A percentile compares a stretch with the other conserved stretches of the same genome.
Conservation (phyloP, 257 asterid genomes). For the Lithospermum erythrorhizon region DNA sequence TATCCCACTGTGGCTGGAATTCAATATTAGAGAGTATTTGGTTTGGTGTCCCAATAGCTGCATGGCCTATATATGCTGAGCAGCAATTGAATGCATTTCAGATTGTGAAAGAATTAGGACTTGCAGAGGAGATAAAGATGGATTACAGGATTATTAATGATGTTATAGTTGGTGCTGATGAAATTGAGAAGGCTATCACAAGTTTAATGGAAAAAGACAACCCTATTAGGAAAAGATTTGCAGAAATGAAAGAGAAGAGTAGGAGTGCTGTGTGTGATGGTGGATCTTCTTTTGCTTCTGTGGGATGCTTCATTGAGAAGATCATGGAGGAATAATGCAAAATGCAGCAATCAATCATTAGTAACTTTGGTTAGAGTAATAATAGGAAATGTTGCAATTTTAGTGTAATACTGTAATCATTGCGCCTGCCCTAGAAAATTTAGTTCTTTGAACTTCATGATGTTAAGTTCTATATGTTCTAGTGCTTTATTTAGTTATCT, state of each 20-base stretch:
- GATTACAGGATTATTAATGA: conserved; percentile 7
- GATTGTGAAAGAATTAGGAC: conserved; percentile 15
- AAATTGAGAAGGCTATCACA: conserved; percentile 1
- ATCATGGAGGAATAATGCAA: background rate
- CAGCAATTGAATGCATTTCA: conserved; percentile 17
- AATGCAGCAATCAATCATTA: too few species aligned
- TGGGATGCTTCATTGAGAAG: conserved; percentile 2
- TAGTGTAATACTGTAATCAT: too few species aligned
- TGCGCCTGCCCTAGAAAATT: too few species aligned
- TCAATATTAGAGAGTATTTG: conserved; percentile 14
- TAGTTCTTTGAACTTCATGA: too few species aligned
- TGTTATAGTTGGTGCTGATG: background rate
- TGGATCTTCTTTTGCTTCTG: conserved; percentile 3
- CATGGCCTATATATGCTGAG: conserved; percentile 22
- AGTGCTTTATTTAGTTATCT: too few species aligned
- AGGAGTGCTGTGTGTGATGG: conserved; percentile 4
- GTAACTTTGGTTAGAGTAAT: too few species aligned
- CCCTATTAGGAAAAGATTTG: conserved; percentile 1
- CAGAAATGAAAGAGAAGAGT: background rate
- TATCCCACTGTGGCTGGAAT: conserved; percentile 20
- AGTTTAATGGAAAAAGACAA: background rate
- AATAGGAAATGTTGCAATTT: too few species aligned
- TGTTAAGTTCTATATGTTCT: too few species aligned
- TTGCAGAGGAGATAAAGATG: conserved; percentile 16
- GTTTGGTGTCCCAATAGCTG: conserved; percentile 12